Evolutionary conservation across 495 filamentous ascomycete species (phyloP).

Genomic region (Amniculicola lignicola): DNA sequence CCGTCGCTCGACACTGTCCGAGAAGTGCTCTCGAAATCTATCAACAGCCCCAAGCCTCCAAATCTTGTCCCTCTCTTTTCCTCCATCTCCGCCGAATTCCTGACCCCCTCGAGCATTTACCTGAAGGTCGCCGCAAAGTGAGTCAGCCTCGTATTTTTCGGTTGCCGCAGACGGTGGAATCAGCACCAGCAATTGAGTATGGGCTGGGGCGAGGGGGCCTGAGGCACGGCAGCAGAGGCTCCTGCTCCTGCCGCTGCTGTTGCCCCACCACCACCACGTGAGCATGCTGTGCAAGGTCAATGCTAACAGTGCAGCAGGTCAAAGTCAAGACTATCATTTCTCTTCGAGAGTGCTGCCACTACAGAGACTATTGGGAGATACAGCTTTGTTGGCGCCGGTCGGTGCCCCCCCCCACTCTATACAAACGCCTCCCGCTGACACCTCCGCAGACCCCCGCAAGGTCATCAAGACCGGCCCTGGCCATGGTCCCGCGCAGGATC

Average conservation of each 20-base stretch:
- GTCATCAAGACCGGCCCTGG: slow-evolving; percentile 83
- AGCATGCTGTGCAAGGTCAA: background rate
- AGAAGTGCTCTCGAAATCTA: slow-evolving; percentile 53
- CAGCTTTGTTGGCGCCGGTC: slow-evolving; percentile 88
- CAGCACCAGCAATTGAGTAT: background rate
- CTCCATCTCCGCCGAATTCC: slow-evolving; percentile 81
- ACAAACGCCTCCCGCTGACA: background rate
- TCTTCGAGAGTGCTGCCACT: slow-evolving; percentile 92
- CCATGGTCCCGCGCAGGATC: slow-evolving; percentile 78
- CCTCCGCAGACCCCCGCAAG: slow-evolving; percentile 66
- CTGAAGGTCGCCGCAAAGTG: slow-evolving; percentile 77
- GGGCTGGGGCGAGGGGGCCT: background rate
- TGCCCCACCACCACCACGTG: background rate
- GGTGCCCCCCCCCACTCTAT: slow-evolving; percentile 25
- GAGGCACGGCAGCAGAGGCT: background rate
- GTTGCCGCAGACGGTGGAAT: background rate
- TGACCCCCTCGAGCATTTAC: slow-evolving; percentile 89
- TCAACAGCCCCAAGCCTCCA: slow-evolving; percentile 55
- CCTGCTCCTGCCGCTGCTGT: background rate
- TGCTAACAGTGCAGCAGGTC: slow-evolving; percentile 40
- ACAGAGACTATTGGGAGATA: slow-evolving; percentile 88
- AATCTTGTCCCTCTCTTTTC: slow-evolving; percentile 85
- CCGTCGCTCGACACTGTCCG: slow-evolving; percentile 54
- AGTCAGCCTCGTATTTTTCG: slow-evolving; percentile 38
- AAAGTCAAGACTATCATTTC: slow-evolving; percentile 67